Percentiles rank a stretch among this genome's conserved stretches.
Evolutionary conservation across 176 grass and related monocot species (phyloP).

Genomic region (Oropetium thomaeum): DNA sequence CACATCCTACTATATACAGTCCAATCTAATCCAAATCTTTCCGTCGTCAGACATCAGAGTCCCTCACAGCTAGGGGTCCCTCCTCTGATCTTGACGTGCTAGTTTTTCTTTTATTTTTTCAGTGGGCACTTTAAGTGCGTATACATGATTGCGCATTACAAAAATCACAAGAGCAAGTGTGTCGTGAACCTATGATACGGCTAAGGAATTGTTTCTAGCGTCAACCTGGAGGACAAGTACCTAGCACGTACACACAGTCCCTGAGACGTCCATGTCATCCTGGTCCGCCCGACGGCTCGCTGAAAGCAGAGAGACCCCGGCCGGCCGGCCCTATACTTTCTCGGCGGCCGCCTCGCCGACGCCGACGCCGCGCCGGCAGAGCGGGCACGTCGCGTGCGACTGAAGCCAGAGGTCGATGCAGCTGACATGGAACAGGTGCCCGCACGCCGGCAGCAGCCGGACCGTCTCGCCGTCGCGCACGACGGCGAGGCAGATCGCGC

Average conservation of each 20-base stretch:
- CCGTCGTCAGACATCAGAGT: neutral
- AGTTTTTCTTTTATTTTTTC: neutral
- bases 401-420: conserved; percentile 65
- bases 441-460: conserved; percentile 46
- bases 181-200: neutral
- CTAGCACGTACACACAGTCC: neutral
- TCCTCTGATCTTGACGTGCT: neutral
- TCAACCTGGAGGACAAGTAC: neutral
- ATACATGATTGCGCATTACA: conserved; percentile 18
- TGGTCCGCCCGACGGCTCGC: neutral
- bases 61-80: neutral
- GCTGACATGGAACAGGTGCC: conserved; percentile 52
- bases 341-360: neutral
- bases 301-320: too few species aligned
- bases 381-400: conserved; percentile 53
- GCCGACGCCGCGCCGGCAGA: conserved; percentile 44
- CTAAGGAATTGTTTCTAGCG: neutral
- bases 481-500: conserved; percentile 47
- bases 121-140: neutral
- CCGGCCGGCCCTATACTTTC: neutral
- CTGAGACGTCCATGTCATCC: neutral
- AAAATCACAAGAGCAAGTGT: neutral
- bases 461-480: conserved; percentile 42
- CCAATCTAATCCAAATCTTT: conserved; percentile 30
- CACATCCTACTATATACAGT: neutral